Conservation (phyloP, 176 grass and related monocot genomes). For the Puccinellia tenuiflora region DNA sequence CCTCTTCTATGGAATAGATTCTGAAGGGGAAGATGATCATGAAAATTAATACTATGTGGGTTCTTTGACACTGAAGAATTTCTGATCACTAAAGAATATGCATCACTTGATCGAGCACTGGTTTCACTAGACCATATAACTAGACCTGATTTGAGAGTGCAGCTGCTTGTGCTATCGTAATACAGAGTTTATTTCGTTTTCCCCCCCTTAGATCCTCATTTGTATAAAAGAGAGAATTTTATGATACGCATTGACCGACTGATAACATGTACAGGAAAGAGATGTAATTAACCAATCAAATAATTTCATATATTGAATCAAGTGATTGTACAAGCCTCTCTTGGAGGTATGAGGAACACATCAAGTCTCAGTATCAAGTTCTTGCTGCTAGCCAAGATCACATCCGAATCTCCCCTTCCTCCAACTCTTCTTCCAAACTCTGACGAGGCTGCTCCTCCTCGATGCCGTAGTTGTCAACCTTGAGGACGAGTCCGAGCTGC, state of each 20-base stretch:
- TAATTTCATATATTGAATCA: neutral
- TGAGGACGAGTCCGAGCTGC: too few species aligned
- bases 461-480: too few species aligned
- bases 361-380: too few species aligned
- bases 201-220: neutral
- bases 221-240: neutral
- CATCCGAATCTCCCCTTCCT: too few species aligned
- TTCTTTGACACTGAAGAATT: neutral
- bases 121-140: too few species aligned
- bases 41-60: slow-evolving; percentile 66
- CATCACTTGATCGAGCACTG: neutral
- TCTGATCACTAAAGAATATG: neutral
- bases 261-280: neutral
- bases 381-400: too few species aligned
- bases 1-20: slow-evolving; percentile 45
- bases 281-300: neutral
- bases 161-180: too few species aligned
- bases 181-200: too few species aligned
- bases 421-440: too few species aligned
- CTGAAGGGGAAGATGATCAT: slow-evolving; percentile 73
- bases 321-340: neutral
- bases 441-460: too few species aligned
- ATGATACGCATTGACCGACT: neutral
- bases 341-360: neutral
- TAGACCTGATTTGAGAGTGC: too few species aligned